These are phyloP conservation scores for Malus orientalis DNA, from an alignment of 306 rosid genomes.

Conservation along the genomic window DNA sequence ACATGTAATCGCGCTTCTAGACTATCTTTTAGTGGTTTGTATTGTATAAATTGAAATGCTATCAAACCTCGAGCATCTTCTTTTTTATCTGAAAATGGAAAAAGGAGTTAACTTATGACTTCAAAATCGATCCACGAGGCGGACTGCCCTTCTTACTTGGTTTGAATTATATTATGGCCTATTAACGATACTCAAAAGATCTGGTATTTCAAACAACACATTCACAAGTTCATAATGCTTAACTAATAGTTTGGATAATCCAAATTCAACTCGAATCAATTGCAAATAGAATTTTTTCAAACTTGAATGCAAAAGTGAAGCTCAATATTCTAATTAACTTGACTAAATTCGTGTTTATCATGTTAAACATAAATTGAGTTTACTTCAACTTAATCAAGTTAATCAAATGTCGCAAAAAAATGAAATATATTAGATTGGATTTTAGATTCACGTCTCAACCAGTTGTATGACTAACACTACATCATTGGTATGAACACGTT, in stretches of 20 bases:
- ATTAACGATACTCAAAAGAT: neutral
- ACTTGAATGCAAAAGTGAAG: too few species aligned
- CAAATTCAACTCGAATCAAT: neutral
- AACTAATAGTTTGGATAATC: neutral
- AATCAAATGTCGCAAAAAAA: neutral
- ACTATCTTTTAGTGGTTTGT: too few species aligned
- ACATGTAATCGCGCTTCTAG: too few species aligned
- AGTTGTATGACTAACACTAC: neutral
- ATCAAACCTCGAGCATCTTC: too few species aligned
- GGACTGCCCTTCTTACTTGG: too few species aligned
- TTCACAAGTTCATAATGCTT: too few species aligned
- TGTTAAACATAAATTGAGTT: neutral
- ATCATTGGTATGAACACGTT: neutral
- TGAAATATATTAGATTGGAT: neutral
- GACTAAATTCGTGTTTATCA: accelerated
- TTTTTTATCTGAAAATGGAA: too few species aligned
- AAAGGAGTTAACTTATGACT: too few species aligned
- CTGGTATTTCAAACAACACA: too few species aligned
- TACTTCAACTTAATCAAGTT: neutral
- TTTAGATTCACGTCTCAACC: neutral
- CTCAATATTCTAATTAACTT: neutral
- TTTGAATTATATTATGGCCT: neutral
- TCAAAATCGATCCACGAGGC: too few species aligned
- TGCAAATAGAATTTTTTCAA: too few species aligned
- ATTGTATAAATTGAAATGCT: too few species aligned